phyloP scores from a whole-genome alignment of 1,139 yeast genomes.

The Candida glucosophila region DNA sequence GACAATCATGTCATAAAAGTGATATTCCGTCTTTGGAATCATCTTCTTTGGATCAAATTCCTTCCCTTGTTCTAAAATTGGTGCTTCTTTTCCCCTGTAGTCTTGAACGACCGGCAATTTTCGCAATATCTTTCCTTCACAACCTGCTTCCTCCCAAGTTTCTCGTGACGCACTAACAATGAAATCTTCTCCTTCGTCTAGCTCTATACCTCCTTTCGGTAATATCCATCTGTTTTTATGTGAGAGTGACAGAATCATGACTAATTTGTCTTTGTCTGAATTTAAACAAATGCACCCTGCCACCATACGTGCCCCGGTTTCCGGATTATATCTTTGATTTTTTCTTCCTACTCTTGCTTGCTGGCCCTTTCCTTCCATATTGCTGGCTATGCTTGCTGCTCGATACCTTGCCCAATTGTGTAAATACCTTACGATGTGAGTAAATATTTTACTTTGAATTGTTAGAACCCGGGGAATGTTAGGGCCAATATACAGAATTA shows the following conservation, averaged over 20 bases:
- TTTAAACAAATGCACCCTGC: slow-evolving; percentile 86
- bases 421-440: no score
- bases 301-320: slow-evolving; percentile 72
- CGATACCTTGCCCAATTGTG: no score
- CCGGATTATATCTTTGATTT: slow-evolving; percentile 34
- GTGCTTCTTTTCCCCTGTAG: slow-evolving; percentile 56
- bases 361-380: slow-evolving; percentile 12
- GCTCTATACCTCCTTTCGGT: slow-evolving; percentile 94
- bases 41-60: slow-evolving; percentile 31
- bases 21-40: slow-evolving; percentile 71
- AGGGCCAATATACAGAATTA: no score
- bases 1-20: slow-evolving; percentile 70
- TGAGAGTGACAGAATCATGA: slow-evolving; percentile 70
- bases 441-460: no score
- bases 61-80: slow-evolving; percentile 28
- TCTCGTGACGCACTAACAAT: slow-evolving; percentile 66
- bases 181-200: slow-evolving; percentile 60
- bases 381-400: no score
- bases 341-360: slow-evolving; percentile 26
- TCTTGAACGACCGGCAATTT: slow-evolving; percentile 64
- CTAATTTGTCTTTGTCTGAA: slow-evolving; percentile 46
- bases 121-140: slow-evolving; percentile 49
- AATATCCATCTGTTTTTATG: slow-evolving; percentile 69
- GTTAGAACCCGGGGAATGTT: no score
- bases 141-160: slow-evolving; percentile 98